Evolutionary conservation across 2,329 filamentous ascomycete species (phyloP).

Genomic region (Claviceps maximensis): DNA sequence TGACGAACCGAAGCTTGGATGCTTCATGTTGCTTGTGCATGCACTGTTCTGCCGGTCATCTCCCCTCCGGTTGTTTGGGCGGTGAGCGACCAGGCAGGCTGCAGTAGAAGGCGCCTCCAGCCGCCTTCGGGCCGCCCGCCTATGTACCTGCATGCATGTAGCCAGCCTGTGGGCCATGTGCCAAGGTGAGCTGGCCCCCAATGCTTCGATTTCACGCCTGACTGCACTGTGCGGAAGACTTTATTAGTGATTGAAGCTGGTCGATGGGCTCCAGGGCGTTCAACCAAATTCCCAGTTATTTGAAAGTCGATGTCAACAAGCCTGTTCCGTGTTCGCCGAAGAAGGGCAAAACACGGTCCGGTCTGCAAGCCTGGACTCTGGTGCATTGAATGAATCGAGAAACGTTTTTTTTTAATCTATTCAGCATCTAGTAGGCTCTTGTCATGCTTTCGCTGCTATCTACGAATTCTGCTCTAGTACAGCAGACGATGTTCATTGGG

Average conservation of each 20-base stretch:
- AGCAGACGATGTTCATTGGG: neutral
- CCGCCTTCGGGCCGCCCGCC: neutral
- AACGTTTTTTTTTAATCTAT: neutral
- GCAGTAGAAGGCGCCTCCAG: neutral
- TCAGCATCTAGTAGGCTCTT: neutral
- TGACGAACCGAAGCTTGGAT: neutral
- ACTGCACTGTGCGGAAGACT: no score
- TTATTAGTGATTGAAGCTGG: no score
- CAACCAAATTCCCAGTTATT: neutral
- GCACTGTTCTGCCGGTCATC: neutral
- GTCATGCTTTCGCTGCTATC: neutral
- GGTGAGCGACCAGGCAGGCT: constrained; percentile 2
- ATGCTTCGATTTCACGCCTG: no score
- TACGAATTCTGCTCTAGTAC: neutral
- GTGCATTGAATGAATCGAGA: neutral
- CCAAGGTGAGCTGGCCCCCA: neutral
- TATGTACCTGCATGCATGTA: neutral
- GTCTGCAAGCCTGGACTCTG: neutral
- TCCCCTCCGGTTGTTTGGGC: neutral
- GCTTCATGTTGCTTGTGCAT: no score
- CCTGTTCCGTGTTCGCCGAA: neutral
- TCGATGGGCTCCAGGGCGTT: neutral
- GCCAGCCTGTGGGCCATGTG: no score
- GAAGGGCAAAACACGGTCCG: neutral
- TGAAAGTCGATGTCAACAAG: neutral